These are phyloP conservation scores for Cryptomeria japonica DNA, from an alignment of 75 land plant genomes.

Conservation along the genomic window DNA sequence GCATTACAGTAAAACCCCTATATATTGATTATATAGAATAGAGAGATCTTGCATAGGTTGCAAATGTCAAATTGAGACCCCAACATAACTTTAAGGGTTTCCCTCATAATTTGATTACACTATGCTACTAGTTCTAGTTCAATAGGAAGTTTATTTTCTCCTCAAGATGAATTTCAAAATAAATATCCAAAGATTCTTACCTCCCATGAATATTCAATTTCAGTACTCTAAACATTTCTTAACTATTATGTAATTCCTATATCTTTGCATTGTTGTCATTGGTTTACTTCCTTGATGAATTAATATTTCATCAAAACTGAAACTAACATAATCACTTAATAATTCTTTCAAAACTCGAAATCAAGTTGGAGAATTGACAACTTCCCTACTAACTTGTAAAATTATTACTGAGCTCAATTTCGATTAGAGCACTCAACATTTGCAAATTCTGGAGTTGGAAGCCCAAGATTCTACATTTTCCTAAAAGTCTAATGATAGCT, in stretches of 20 bases:
- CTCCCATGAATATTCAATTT: not conserved
- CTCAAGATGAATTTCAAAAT: not conserved
- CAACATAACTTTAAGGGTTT: not conserved
- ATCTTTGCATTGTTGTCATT: not conserved
- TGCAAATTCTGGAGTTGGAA: conserved; percentile 42
- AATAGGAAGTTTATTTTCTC: not conserved
- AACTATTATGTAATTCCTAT: not conserved
- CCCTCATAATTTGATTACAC: not conserved
- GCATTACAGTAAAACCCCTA: too few relatives aligned
- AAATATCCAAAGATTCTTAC: not conserved
- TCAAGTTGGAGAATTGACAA: not conserved
- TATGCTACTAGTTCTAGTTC: not conserved
- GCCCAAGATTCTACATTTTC: conserved; percentile 66
- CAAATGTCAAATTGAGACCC: too few relatives aligned
- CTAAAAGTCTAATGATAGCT: conserved; percentile 83
- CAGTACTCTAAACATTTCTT: not conserved
- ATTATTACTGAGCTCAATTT: not conserved
- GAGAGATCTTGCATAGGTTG: too few relatives aligned
- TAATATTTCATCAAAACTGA: not conserved
- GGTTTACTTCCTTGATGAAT: not conserved
- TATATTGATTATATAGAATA: too few relatives aligned
- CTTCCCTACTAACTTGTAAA: not conserved
- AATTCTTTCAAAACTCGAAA: not conserved
- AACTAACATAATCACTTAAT: not conserved
- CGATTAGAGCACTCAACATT: not conserved